phyloP scores from a whole-genome alignment of 495 filamentous ascomycete species.

The Neurospora sp. region DNA sequence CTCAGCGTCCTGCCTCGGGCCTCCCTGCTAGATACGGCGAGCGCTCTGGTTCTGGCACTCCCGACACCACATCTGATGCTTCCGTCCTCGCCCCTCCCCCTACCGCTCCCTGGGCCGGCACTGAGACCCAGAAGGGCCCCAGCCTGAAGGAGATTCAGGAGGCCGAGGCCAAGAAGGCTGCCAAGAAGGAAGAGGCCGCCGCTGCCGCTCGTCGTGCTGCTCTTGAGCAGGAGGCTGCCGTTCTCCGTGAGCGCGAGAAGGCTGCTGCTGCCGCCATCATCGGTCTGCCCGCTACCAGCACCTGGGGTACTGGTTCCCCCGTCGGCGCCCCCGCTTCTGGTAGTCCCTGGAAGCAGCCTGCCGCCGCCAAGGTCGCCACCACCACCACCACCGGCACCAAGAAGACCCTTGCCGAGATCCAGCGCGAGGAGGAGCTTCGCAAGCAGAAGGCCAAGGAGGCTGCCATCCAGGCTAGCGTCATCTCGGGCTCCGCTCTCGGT shows the following conservation, averaged over 20 bases:
- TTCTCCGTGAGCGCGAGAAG: conserved; percentile 46
- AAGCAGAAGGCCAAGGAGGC: conserved; percentile 63
- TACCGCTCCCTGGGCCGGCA: conserved; percentile 80
- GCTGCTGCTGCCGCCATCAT: conserved; percentile 49
- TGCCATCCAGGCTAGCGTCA: conserved; percentile 35
- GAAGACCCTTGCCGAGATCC: conserved; percentile 93
- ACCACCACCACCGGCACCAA: conserved; percentile 39
- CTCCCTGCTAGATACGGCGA: conserved; percentile 68
- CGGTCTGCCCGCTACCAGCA: conserved; percentile 78
- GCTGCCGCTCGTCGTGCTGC: conserved; percentile 69
- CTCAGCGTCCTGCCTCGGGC: conserved; percentile 73
- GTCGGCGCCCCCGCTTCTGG: conserved; percentile 36
- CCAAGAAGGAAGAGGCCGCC: conserved; percentile 75
- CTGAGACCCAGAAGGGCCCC: conserved; percentile 71
- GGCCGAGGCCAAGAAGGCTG: conserved; percentile 86
- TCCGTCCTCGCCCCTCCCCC: conserved; percentile 43
- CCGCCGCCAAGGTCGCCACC: conserved; percentile 27
- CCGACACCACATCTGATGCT: conserved; percentile 34
- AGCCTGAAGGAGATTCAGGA: conserved; percentile 97
- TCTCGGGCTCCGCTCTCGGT: conserved; percentile 42
- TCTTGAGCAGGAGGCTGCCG: conserved; percentile 64
- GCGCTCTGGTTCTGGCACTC: conserved; percentile 69
- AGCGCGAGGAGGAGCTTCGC: conserved; percentile 87
- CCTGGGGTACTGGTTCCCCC: conserved; percentile 78
- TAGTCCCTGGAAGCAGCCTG: conserved; percentile 55